A percentile compares a stretch with the other conserved stretches of the same genome.
phyloP scores from a whole-genome alignment of 2,329 filamentous ascomycete genomes.

The Hypoxylon rubiginosum region DNA sequence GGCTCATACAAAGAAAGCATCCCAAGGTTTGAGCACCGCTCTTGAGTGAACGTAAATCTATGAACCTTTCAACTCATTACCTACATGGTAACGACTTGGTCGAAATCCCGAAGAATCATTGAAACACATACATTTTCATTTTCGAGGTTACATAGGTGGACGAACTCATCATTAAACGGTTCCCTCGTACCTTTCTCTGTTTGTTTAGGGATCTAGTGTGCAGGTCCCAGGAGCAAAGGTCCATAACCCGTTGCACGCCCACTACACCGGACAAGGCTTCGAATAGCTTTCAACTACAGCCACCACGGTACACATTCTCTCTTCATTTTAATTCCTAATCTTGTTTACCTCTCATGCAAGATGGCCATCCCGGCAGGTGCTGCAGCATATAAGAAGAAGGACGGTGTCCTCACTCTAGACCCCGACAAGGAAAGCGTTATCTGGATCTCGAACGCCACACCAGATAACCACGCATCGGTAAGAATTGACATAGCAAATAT shows the following conservation, averaged over 20 bases:
- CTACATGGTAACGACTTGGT: background rate
- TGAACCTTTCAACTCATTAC: background rate
- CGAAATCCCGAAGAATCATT: background rate
- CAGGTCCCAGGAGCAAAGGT: background rate
- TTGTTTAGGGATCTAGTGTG: too few relatives aligned
- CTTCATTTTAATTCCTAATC: conserved; percentile 7
- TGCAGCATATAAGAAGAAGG: conserved; percentile 93
- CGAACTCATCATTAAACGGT: background rate
- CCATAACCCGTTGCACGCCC: background rate
- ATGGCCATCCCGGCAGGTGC: conserved; percentile 75
- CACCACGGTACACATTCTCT: background rate
- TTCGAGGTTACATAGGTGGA: background rate
- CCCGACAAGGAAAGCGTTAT: conserved; percentile 79
- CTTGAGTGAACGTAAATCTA: too few relatives aligned
- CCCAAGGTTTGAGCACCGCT: too few relatives aligned
- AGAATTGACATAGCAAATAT: conserved; percentile 81
- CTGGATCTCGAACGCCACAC: conserved; percentile 80
- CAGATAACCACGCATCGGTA: conserved; percentile 72
- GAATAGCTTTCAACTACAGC: background rate
- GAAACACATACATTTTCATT: background rate
- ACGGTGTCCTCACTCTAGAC: conserved; percentile 84
- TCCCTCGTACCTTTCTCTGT: background rate
- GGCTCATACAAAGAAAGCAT: conserved; percentile 4
- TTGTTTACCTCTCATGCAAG: conserved; percentile 16
- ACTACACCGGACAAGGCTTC: too few relatives aligned